Percentiles rank a stretch among this genome's conserved stretches.
Evolutionary conservation across 345 rosid genomes (phyloP).

Genomic region (Populus simonii): DNA sequence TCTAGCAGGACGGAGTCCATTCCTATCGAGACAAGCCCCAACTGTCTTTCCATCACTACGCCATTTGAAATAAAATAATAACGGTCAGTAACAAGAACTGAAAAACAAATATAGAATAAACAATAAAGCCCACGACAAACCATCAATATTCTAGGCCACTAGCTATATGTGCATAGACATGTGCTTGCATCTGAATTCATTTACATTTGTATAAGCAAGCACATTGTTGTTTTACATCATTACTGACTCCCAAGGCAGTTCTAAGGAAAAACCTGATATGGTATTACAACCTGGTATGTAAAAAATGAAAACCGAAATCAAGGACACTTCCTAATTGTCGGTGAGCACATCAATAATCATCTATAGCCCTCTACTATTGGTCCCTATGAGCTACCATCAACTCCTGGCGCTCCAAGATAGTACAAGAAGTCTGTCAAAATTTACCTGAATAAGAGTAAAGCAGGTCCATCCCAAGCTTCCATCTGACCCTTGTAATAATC

Average conservation of each 20-base stretch:
- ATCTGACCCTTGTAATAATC: slow-evolving; percentile 99
- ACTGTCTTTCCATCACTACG: slow-evolving; percentile 98
- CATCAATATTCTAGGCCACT: neutral
- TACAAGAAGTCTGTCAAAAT: slow-evolving; percentile 5
- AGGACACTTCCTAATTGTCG: neutral
- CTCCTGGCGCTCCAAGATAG: neutral
- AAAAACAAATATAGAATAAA: slow-evolving; percentile 15
- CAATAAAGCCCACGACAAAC: neutral
- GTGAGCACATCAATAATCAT: neutral
- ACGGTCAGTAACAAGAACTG: slow-evolving; percentile 30
- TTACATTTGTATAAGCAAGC: neutral
- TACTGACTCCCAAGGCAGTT: neutral
- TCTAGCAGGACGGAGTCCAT: slow-evolving; percentile 99
- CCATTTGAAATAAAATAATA: slow-evolving; percentile 39
- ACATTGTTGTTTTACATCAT: neutral
- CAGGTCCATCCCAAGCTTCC: slow-evolving; percentile 99
- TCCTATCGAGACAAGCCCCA: slow-evolving; percentile 96
- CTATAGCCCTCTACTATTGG: neutral
- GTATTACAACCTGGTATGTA: neutral
- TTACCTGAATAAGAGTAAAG: slow-evolving; percentile 94
- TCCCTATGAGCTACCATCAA: neutral
- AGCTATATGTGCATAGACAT: neutral
- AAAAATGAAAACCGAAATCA: neutral
- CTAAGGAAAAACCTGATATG: neutral
- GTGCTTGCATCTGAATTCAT: neutral